Evolutionary conservation across 2,329 filamentous ascomycete species (phyloP).

Genomic region (Leptographium lundbergii): DNA sequence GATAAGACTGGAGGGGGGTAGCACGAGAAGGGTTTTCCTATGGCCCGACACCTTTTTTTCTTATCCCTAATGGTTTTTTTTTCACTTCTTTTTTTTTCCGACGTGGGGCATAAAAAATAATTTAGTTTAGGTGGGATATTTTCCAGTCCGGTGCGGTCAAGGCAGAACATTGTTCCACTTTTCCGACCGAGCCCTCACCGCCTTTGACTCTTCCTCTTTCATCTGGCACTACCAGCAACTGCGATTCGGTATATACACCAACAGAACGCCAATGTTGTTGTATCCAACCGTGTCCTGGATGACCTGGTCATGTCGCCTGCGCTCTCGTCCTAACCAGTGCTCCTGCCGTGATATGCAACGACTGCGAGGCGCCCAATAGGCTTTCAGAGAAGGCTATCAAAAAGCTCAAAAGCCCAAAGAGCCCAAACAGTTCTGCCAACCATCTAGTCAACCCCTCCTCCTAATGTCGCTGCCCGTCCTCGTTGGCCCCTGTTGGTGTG

Average conservation of each 20-base stretch:
- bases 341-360: too few relatives aligned
- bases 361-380: too few relatives aligned
- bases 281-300: too few relatives aligned
- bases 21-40: not conserved
- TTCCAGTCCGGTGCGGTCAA: not conserved
- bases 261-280: too few relatives aligned
- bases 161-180: constrained; percentile 9
- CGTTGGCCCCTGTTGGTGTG: constrained; percentile 18
- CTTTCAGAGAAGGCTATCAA: not conserved
- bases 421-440: too few relatives aligned
- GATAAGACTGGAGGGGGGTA: not conserved
- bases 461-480: constrained; percentile 4
- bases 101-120: constrained; percentile 10
- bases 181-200: not conserved
- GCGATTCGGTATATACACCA: not conserved
- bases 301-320: too few relatives aligned
- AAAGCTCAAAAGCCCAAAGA: too few relatives aligned
- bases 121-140: not conserved
- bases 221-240: too few relatives aligned
- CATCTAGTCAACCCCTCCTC: too few relatives aligned
- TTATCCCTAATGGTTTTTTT: constrained; percentile 5
- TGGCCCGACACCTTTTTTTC: constrained; percentile 7
- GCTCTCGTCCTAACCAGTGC: too few relatives aligned
- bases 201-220: not conserved
- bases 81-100: constrained; percentile 7